A percentile compares a stretch with the other conserved stretches of the same genome.
Conservation (phyloP, 176 grass and related monocot species). For the Phoenix roebelenii region DNA sequence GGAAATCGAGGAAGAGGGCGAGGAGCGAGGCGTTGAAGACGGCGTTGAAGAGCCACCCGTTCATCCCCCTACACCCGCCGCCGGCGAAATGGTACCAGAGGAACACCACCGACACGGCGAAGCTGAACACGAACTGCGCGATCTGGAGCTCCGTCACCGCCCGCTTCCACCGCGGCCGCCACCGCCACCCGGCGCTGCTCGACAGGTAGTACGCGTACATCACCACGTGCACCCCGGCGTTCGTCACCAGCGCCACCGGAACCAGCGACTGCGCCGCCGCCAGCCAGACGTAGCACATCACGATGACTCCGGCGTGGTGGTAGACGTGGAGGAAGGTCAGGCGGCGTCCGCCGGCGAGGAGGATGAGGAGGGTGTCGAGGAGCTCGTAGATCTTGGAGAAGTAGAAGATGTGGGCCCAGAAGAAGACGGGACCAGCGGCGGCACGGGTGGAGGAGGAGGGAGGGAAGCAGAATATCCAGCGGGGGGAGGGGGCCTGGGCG, state of each 20-base stretch:
- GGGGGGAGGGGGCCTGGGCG: constrained; percentile 14
- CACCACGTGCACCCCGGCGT: constrained; percentile 71
- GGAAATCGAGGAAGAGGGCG: constrained; percentile 79
- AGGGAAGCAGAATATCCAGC: constrained; percentile 78
- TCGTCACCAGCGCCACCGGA: constrained; percentile 71
- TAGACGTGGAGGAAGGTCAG: constrained; percentile 95
- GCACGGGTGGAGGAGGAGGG: constrained; percentile 16
- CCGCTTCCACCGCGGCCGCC: constrained; percentile 65
- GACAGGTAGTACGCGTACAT: constrained; percentile 91
- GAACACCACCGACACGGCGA: constrained; percentile 54
- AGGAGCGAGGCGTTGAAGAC: constrained; percentile 79
- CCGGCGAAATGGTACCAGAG: constrained; percentile 62
- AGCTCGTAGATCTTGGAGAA: constrained; percentile 94
- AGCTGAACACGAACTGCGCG: constrained; percentile 81
- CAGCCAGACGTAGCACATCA: constrained; percentile 94
- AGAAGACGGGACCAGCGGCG: constrained; percentile 61
- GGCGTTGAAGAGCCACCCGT: constrained; percentile 81
- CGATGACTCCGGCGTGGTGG: constrained; percentile 84
- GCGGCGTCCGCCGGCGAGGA: constrained; percentile 44
- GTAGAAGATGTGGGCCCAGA: constrained; percentile 90
- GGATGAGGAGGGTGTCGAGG: constrained; percentile 80
- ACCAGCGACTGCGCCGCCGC: constrained; percentile 63
- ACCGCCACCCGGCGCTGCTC: constrained; percentile 58
- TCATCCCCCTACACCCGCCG: constrained; percentile 69
- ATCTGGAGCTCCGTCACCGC: constrained; percentile 86